Percentiles rank a stretch among this genome's conserved stretches.
These are phyloP conservation scores for Ganoderma sinense DNA, from an alignment of 1,284 basidiomycete genomes.

Conservation along the genomic window DNA sequence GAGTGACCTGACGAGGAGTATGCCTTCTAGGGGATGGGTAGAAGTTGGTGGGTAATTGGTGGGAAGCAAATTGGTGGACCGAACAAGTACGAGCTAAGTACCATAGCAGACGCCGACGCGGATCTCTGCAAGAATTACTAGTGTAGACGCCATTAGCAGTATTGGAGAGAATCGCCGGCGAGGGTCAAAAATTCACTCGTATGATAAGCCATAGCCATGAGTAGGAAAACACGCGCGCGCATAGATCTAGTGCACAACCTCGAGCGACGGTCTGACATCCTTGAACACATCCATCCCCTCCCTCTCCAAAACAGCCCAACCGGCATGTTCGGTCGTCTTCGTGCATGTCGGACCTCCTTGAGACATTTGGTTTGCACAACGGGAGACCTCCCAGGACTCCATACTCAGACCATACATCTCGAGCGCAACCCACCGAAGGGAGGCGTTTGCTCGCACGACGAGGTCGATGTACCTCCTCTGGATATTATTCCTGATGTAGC, in stretches of 20 bases:
- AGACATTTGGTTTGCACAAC: neutral
- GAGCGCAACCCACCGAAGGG: neutral
- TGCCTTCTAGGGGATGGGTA: no score
- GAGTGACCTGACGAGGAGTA: no score
- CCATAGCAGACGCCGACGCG: no score
- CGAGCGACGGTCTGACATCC: neutral
- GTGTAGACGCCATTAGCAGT: no score
- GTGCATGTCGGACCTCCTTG: neutral
- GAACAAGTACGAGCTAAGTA: no score
- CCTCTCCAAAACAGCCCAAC: neutral
- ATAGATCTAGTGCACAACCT: neutral
- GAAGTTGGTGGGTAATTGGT: no score
- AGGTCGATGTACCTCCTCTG: neutral
- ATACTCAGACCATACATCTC: neutral
- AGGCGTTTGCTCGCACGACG: neutral
- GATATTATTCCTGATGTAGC: neutral
- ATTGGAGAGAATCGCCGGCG: no score
- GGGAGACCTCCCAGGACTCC: neutral
- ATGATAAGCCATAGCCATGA: no score
- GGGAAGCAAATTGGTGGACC: no score
- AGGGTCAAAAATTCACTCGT: no score
- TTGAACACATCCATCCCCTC: neutral
- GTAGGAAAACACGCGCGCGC: no score
- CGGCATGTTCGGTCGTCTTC: neutral
- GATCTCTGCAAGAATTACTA: no score